These are phyloP conservation scores for Mucor sp. DNA, from an alignment of 371 early-diverging fungal genomes.

Conservation along the genomic window DNA sequence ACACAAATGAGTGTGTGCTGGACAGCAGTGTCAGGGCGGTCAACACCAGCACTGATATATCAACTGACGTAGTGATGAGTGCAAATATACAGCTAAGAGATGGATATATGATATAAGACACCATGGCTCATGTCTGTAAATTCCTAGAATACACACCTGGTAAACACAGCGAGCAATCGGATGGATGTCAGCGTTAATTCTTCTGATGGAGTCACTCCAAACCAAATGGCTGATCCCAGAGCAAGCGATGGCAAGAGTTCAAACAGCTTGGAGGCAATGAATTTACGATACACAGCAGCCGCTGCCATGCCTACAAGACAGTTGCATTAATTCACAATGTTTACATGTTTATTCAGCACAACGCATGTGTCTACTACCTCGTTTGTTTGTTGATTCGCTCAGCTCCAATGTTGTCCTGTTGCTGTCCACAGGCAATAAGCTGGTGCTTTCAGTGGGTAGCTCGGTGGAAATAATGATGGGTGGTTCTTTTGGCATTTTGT, in stretches of 20 bases:
- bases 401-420: background rate
- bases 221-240: slow-evolving; percentile 44
- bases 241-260: slow-evolving; percentile 32
- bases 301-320: background rate
- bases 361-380: slow-evolving; percentile 1
- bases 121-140: background rate
- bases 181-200: slow-evolving; percentile 51
- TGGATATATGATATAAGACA: background rate
- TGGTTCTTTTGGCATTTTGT: background rate
- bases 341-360: background rate
- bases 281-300: background rate
- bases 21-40: slow-evolving; percentile 55
- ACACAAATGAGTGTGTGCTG: slow-evolving; percentile 62
- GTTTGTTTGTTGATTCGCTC: background rate
- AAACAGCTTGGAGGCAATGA: slow-evolving; percentile 2
- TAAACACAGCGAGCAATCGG: slow-evolving; percentile 46
- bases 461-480: background rate
- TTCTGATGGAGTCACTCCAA: slow-evolving; percentile 34
- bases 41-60: slow-evolving; percentile 58
- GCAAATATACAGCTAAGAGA: slow-evolving; percentile 58
- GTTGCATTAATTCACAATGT: background rate
- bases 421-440: slow-evolving; percentile 4
- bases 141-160: slow-evolving; percentile 31
- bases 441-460: slow-evolving; percentile 8
- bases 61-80: slow-evolving; percentile 57